Conservation (phyloP, 345 rosid species). For the Durio zibethinus region DNA sequence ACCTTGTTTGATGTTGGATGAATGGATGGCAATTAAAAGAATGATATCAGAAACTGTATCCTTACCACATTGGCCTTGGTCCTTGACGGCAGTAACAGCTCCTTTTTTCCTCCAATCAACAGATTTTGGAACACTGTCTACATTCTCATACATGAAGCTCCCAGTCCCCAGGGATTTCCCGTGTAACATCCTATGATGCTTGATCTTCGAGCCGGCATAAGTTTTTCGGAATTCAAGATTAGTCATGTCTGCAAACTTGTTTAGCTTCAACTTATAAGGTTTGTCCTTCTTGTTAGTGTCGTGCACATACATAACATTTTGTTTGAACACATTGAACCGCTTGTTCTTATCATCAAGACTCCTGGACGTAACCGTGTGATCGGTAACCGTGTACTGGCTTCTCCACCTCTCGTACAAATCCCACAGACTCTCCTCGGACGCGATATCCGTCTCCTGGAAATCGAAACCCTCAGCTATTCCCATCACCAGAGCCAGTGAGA, state of each 20-base stretch:
- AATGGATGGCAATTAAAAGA: no score
- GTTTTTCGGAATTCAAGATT: constrained; percentile 57
- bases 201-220: constrained; percentile 70
- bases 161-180: constrained; percentile 32
- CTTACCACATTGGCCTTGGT: constrained; percentile 88
- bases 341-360: constrained; percentile 58
- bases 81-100: constrained; percentile 66
- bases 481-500: constrained; percentile 16
- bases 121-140: constrained; percentile 32
- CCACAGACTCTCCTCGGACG: constrained; percentile 62
- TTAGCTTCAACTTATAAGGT: constrained; percentile 80
- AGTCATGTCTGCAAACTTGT: constrained; percentile 87
- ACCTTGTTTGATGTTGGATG: neutral
- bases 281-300: constrained; percentile 59
- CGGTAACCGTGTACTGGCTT: constrained; percentile 76
- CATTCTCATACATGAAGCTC: constrained; percentile 60
- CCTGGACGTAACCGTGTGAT: constrained; percentile 65
- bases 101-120: constrained; percentile 86
- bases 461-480: constrained; percentile 52
- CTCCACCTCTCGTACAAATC: constrained; percentile 83
- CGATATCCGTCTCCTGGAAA: constrained; percentile 62
- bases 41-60: neutral
- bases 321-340: constrained; percentile 76
- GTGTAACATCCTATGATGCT: constrained; percentile 62
- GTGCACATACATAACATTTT: constrained; percentile 69